Conservation (phyloP, 164 flowering plant species). For the Pachysandra terminalis region DNA sequence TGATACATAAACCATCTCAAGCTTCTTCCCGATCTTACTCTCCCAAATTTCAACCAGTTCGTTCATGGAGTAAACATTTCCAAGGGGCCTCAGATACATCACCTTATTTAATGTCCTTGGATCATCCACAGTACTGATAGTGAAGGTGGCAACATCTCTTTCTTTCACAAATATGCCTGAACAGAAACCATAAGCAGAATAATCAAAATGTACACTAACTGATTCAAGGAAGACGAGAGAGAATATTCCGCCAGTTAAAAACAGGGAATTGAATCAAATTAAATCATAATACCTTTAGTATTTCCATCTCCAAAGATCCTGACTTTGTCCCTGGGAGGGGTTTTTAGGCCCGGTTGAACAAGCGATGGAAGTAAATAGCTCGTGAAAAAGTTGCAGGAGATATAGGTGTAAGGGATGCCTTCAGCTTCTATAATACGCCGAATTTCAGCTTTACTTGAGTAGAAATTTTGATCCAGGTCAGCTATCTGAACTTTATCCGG, state of each 20-base stretch:
- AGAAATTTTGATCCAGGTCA: constrained; percentile 46
- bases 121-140: constrained; percentile 73
- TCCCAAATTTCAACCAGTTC: constrained; percentile 87
- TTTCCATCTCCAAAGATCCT: constrained; percentile 76
- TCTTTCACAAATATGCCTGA: constrained; percentile 74
- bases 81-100: constrained; percentile 73
- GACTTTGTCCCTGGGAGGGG: constrained; percentile 74
- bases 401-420: constrained; percentile 67
- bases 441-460: constrained; percentile 62
- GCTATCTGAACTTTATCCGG: constrained; percentile 55
- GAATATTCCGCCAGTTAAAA: too few relatives aligned
- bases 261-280: neutral
- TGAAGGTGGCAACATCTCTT: constrained; percentile 74
- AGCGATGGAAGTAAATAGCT: constrained; percentile 76
- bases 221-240: too few relatives aligned
- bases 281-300: constrained; percentile 48
- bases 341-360: constrained; percentile 58
- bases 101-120: constrained; percentile 67
- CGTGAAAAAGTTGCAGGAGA: constrained; percentile 68
- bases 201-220: neutral
- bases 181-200: constrained; percentile 9
- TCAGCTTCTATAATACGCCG: constrained; percentile 59
- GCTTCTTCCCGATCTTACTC: constrained; percentile 62
- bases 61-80: constrained; percentile 75
- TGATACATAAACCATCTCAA: constrained; percentile 50